Percentiles rank a stretch among this genome's conserved stretches.
Conservation (phyloP, 2,329 filamentous ascomycete genomes). For the Lasiodiplodia sp. region DNA sequence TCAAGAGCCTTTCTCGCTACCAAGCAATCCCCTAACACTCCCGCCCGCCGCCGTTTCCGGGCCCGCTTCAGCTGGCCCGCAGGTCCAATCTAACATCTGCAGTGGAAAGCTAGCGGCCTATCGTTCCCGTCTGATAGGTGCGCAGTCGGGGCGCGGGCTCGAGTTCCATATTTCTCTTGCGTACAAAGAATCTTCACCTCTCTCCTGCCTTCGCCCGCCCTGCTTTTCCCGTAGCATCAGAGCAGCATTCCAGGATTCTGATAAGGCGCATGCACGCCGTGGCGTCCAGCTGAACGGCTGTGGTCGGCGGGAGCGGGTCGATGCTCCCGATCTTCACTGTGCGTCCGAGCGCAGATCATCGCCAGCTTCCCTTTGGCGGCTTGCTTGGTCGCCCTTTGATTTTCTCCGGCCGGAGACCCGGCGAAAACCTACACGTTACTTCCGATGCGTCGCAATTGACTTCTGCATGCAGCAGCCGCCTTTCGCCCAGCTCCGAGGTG, state of each 20-base stretch:
- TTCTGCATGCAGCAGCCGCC: not conserved
- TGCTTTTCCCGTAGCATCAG: not conserved
- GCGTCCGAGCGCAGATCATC: conserved; percentile 16
- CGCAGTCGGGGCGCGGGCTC: not conserved
- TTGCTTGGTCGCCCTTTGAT: not conserved
- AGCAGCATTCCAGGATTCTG: not conserved
- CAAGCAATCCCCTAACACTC: not conserved
- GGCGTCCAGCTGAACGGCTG: not conserved
- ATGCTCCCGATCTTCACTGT: conserved; percentile 5
- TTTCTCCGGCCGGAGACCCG: conserved; percentile 11
- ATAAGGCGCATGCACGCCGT: not conserved
- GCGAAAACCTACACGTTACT: not conserved
- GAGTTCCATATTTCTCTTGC: conserved; percentile 17
- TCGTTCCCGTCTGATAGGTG: conserved; percentile 3
- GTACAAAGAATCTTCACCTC: not conserved
- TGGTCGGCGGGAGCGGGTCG: conserved; percentile 11
- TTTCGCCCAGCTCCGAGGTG: not conserved
- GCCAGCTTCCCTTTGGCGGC: conserved; percentile 1
- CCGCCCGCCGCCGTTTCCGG: conserved; percentile 23
- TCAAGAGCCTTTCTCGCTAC: conserved; percentile 11
- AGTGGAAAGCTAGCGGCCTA: conserved; percentile 9
- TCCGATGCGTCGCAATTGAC: not conserved
- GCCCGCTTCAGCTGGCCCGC: not conserved
- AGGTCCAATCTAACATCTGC: not conserved
- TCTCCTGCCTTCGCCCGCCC: not conserved